Evolutionary conservation across 768 basidiomycete genomes (phyloP).

Genomic region (Mycena albidolilacea): DNA sequence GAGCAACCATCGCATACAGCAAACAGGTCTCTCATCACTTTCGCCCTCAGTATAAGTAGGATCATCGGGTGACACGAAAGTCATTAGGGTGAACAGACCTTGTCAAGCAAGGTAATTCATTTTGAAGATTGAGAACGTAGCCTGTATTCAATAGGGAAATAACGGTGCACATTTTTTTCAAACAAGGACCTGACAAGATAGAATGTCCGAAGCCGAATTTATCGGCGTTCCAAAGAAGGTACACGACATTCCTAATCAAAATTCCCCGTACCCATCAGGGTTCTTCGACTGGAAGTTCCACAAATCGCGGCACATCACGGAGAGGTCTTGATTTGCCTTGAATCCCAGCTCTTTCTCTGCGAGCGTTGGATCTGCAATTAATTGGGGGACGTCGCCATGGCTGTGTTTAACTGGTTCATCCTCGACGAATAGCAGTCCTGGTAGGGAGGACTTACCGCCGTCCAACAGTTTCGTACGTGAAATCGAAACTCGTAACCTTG

Average conservation of each 20-base stretch:
- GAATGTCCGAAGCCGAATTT: no score
- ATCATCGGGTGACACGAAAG: no score
- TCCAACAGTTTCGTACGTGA: conserved; percentile 90
- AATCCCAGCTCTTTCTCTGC: conserved; percentile 96
- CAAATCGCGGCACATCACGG: conserved; percentile 95
- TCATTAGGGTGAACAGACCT: no score
- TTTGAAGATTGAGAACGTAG: no score
- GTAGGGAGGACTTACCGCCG: conserved; percentile 70
- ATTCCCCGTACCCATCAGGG: conserved; percentile 77
- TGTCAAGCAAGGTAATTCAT: no score
- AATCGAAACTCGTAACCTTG: conserved; percentile 90
- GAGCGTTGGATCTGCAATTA: conserved; percentile 93
- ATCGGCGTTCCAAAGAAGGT: no score
- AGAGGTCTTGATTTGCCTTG: conserved; percentile 83
- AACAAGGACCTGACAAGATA: no score
- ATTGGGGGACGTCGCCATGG: conserved; percentile 94
- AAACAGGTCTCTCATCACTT: no score
- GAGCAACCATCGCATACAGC: no score
- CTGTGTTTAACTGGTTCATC: conserved; percentile 54
- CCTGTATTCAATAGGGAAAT: no score
- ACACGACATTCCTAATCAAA: neutral
- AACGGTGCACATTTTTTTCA: no score
- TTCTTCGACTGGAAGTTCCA: conserved; percentile 99
- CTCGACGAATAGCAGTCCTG: conserved; percentile 25
- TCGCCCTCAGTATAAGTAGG: no score